A percentile compares a stretch with the other conserved stretches of the same genome.
Evolutionary conservation across 2,329 filamentous ascomycete genomes (phyloP).

Genomic region (Alternaria rosae): DNA sequence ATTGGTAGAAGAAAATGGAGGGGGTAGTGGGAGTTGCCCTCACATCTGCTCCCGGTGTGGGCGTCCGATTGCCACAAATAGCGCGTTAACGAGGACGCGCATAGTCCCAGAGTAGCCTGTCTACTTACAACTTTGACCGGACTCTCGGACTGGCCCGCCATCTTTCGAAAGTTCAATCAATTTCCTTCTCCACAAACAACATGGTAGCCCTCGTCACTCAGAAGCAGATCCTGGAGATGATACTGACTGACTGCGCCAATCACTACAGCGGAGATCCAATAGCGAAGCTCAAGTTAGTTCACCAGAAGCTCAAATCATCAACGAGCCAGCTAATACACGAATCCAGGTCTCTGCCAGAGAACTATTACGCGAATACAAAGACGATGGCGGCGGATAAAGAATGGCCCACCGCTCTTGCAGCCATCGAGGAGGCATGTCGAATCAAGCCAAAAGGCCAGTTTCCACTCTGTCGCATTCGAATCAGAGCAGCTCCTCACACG

Average conservation of each 20-base stretch:
- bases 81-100: not conserved
- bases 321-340: not conserved
- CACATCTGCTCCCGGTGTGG: not conserved
- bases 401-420: not conserved
- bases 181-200: not conserved
- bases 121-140: not conserved
- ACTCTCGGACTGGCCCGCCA: not conserved
- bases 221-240: not conserved
- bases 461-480: not conserved
- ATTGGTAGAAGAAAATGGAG: not conserved
- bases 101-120: not conserved
- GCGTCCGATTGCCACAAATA: not conserved
- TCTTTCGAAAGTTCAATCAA: not conserved
- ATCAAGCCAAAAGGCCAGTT: not conserved
- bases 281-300: not conserved
- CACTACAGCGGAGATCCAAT: not conserved
- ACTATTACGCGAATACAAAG: not conserved
- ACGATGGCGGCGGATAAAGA: not conserved
- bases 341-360: not conserved
- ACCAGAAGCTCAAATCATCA: not conserved
- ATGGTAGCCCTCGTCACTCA: not conserved
- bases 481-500: not conserved
- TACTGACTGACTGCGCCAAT: not conserved
- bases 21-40: not conserved
- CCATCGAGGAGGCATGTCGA: not conserved